Base-by-base conservation (phyloP, 768 basidiomycete genomes). In the Leucocoprinus leucothites region DNA sequence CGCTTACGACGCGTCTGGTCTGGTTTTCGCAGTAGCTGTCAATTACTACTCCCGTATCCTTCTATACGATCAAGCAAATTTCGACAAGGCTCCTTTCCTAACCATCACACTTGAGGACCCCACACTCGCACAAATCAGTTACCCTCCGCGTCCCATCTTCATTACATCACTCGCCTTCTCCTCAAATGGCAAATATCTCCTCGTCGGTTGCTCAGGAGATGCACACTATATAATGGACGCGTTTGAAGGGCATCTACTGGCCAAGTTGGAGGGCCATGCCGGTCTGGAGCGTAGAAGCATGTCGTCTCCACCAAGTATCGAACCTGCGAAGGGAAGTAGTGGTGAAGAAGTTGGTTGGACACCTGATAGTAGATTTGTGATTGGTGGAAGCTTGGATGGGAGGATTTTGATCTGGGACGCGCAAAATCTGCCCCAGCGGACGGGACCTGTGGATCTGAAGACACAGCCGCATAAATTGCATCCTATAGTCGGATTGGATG, bases 261-360 rank as follows among this genome's bases (percentile, higher is more conserved):
- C 87, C 7, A 89, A 95, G 67, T 75, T 99, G 26, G 89, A 87
- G 64, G 95, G 94, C 0, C 89, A 91, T 62, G 70, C 78, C 2
- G 95, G 94, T 2, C 71, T 98, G 28, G 95, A 95, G 69, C 79
- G 89, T 21, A 81, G 87, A 42, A 84, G 73, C 48, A 63, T 74
- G 57, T 71, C 65, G 43, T 67, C 74, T 4, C 73, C 77, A 16
- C 78, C 74, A 16, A 80, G 71, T 51, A 86, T 91, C 61, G 79
- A 86, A 67, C 84, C 91, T 50, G 66, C 76, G 14, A 86, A 87
- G 60, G 94, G 94, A 1, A 84, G 81, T 53, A 95, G 93, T 57
- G 92, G 95, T 11, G 94, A 98, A 67, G 97, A 98, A 72, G 88
- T 95, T 3, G 81, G 82, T 9, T 98, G 93, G 92, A 94, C 91